These are phyloP conservation scores for Fraxinus latifolia DNA, from an alignment of 305 asterid genomes.

Conservation along the genomic window DNA sequence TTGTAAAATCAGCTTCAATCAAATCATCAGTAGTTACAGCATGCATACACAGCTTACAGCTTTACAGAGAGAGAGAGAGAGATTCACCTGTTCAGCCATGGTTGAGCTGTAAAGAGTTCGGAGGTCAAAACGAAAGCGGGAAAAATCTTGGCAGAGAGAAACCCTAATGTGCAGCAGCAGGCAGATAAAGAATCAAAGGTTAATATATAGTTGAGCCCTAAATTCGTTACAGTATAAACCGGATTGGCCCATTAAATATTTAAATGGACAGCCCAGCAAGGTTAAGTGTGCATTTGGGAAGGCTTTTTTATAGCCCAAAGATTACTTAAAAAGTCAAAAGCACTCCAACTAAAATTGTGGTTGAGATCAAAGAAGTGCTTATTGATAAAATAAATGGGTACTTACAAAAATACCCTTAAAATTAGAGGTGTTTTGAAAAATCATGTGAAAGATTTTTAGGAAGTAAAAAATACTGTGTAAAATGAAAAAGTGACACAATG, in stretches of 20 bases:
- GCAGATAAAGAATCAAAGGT: neutral
- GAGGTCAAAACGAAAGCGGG: neutral
- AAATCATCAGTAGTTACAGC: neutral
- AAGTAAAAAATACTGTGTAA: too few species aligned
- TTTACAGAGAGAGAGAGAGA: neutral
- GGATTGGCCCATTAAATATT: neutral
- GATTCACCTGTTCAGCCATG: slow-evolving; percentile 61
- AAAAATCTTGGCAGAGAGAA: slow-evolving; percentile 9
- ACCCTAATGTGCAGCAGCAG: slow-evolving; percentile 29
- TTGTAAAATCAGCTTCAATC: neutral
- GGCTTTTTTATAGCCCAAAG: neutral
- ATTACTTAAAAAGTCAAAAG: too few species aligned
- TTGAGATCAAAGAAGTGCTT: too few species aligned
- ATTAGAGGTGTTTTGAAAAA: too few species aligned
- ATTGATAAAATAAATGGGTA: too few species aligned
- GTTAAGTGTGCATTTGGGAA: neutral
- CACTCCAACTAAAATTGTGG: too few species aligned
- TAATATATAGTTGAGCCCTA: neutral
- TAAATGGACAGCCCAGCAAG: neutral
- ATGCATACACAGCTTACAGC: neutral
- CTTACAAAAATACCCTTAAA: too few species aligned
- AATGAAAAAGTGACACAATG: too few species aligned
- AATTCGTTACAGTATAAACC: neutral
- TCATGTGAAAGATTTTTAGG: too few species aligned
- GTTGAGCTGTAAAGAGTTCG: slow-evolving; percentile 15